Evolutionary conservation across 148 eudicot genomes (phyloP), one percentile per base, ranked within the genome.

Genomic region (Spergularia marina): DNA sequence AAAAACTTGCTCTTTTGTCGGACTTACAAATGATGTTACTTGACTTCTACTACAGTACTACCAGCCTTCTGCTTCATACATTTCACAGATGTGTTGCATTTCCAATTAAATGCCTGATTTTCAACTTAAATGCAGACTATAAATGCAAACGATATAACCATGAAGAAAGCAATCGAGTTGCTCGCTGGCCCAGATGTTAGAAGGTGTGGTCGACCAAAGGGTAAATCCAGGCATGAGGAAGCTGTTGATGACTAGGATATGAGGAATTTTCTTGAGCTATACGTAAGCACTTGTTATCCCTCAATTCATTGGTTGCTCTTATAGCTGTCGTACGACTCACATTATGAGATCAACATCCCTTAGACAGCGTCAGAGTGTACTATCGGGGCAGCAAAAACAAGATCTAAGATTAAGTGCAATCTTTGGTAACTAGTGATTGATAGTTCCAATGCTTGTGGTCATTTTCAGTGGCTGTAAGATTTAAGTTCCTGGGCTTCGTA

Each of bases 81-180:
- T 23, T 39, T 44, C 21, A 30, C 2, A 30, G 36, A 30, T 30
- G 36, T 30, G 36, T 30, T 30, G 36, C 36, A 30, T 30, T 30
- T 0, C 36, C 36, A 61, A 60, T 51, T n/a, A 61, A 52, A 17
- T 23, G 7, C 52, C 36, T 17, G n/a, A 6, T 41, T 69, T 16
- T 18, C 13, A 2, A 63, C 23, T 68, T 80, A 41, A 75, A 40
- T 54, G 64, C 89, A 94, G 98, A 80, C 81, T 74, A 2, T 86
- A 73, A 85, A 81, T 61, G 87, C 96, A 14, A 67, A 17, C 49
- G 83, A 84, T 53, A 76, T 94, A 57, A 86, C 85, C 65, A 69
- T 94, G 72, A 88, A 87, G 78, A 86, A 85, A 86, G 98, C 96
- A 59, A 25, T 94, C 81, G 74, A 84, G 82, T 77, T 91, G 68